Conservation (phyloP, 148 eudicot genomes). For the Suaeda aralocaspica region DNA sequence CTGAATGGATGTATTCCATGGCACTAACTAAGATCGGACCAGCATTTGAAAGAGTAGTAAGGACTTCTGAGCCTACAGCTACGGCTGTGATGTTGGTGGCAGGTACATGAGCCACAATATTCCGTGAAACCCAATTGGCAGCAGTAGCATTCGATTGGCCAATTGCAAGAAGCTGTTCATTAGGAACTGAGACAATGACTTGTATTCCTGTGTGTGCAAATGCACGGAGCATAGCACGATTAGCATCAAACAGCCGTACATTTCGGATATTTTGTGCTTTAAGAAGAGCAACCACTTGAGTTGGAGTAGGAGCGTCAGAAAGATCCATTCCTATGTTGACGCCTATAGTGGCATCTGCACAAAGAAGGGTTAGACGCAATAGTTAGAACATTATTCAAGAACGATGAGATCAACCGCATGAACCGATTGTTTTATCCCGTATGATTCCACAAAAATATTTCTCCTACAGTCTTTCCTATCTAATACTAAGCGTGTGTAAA, state of each 20-base stretch:
- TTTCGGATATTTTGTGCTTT: slow-evolving; percentile 74
- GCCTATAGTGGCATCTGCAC: slow-evolving; percentile 69
- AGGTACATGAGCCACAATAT: slow-evolving; percentile 70
- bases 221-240: slow-evolving; percentile 72
- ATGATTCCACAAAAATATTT: too few species aligned
- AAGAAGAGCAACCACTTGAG: slow-evolving; percentile 76
- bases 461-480: too few species aligned
- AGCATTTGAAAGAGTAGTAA: slow-evolving; percentile 77
- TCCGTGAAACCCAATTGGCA: slow-evolving; percentile 83
- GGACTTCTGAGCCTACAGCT: slow-evolving; percentile 86
- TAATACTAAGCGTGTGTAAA: too few species aligned
- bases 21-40: slow-evolving; percentile 80
- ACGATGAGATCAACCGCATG: background rate
- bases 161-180: slow-evolving; percentile 73
- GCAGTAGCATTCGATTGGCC: slow-evolving; percentile 94
- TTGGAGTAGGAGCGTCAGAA: slow-evolving; percentile 76
- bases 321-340: slow-evolving; percentile 75
- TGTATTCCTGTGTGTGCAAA: slow-evolving; percentile 70
- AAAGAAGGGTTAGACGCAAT: background rate
- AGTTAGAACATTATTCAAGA: background rate
- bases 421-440: background rate
- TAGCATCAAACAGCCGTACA: slow-evolving; percentile 70
- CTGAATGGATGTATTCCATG: slow-evolving; percentile 65
- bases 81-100: slow-evolving; percentile 83
- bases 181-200: slow-evolving; percentile 81